These are phyloP conservation scores for Crataegus laevigata DNA, from an alignment of 306 rosid species.

Conservation along the genomic window DNA sequence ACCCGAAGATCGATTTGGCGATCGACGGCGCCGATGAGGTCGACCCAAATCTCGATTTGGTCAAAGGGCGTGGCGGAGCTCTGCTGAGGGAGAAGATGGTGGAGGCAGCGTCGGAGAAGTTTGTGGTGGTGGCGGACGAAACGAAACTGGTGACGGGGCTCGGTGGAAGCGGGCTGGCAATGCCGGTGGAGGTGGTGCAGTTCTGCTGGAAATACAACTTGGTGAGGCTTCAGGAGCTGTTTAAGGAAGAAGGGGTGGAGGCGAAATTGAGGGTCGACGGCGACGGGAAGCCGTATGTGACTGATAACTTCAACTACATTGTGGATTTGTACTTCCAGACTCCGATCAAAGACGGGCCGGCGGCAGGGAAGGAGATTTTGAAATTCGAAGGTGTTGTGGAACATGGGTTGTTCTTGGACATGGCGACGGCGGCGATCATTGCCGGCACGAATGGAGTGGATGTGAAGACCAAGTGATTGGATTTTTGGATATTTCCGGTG, in stretches of 20 bases:
- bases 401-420: constrained; percentile 71
- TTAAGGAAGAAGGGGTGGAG: constrained; percentile 60
- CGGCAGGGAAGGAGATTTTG: constrained; percentile 66
- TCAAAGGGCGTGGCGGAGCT: constrained; percentile 84
- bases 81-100: constrained; percentile 72
- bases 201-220: constrained; percentile 79
- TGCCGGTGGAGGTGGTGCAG: constrained; percentile 91
- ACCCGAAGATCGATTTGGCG: constrained; percentile 65
- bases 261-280: constrained; percentile 58
- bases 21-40: constrained; percentile 91
- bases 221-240: constrained; percentile 49
- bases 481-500: neutral
- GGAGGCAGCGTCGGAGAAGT: constrained; percentile 73
- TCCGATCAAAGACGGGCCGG: constrained; percentile 47
- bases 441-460: constrained; percentile 58
- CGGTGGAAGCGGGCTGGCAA: constrained; percentile 71
- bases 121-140: constrained; percentile 67
- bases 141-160: constrained; percentile 61
- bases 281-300: constrained; percentile 54
- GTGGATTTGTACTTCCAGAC: constrained; percentile 77
- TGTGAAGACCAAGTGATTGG: constrained; percentile 43
- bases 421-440: constrained; percentile 70
- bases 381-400: constrained; percentile 73
- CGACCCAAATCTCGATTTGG: constrained; percentile 62
- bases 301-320: constrained; percentile 68